Evolutionary conservation across 768 basidiomycete species (phyloP).

Genomic region (Phaffia tasmanica): DNA sequence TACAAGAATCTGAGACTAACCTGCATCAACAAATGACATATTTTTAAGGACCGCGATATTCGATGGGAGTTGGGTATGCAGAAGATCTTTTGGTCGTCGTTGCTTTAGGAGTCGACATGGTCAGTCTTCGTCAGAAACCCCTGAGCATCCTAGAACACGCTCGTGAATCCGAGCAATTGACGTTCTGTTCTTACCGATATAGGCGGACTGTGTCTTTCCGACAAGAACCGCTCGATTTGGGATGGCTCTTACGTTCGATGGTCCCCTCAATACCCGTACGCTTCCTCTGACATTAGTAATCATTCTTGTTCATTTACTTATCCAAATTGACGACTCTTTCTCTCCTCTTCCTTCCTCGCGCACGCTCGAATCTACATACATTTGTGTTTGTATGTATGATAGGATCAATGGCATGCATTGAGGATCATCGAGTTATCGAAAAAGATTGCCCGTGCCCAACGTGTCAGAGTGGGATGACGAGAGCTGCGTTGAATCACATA

Average conservation of each 20-base stretch:
- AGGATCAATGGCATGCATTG: conserved; percentile 43
- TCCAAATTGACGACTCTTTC: not conserved
- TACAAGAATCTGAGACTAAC: not conserved
- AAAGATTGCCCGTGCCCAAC: conserved; percentile 74
- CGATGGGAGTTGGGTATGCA: conserved; percentile 86
- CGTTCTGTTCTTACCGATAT: conserved; percentile 1
- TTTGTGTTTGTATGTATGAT: too few species aligned
- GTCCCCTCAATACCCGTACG: conserved; percentile 72
- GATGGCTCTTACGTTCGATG: conserved; percentile 68
- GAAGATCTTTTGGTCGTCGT: conserved; percentile 87
- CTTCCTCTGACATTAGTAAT: too few species aligned
- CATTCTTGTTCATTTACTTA: too few species aligned
- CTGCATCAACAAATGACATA: not conserved
- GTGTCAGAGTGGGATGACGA: conserved; percentile 54
- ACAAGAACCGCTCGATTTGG: conserved; percentile 86
- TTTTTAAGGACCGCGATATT: conserved; percentile 64
- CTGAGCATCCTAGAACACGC: not conserved
- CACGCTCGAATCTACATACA: not conserved
- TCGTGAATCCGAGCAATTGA: not conserved
- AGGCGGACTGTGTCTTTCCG: conserved; percentile 91
- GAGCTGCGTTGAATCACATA: conserved; percentile 65
- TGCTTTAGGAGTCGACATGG: conserved; percentile 88
- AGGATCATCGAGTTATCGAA: conserved; percentile 63
- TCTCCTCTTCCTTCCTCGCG: not conserved
- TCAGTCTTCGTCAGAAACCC: conserved; percentile 33